Evolutionary conservation across 441 rosid genomes (phyloP), one percentile per base, ranked within the genome.

Genomic region (Euphorbia schlechtendalii): DNA sequence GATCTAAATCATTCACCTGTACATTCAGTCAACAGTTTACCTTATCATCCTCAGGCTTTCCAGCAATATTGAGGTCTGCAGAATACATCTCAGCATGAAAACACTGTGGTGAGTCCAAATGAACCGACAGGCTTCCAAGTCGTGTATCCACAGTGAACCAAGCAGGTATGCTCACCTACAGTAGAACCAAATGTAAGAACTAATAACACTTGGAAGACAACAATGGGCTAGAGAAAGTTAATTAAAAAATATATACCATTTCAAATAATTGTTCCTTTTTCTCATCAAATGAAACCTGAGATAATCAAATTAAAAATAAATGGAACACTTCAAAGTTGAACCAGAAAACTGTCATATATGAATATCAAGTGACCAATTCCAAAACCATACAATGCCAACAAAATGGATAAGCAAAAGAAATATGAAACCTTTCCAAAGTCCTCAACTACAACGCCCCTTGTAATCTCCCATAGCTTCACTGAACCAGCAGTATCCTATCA

Each of bases 31-130:
- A 36, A 62, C 5, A 24, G 57, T 49, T 68, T 69, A 96, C 99
- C 97, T 96, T 96, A 74, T 96, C 99, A 76, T 96, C 99, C 78
- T 96, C 99, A 62, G 98, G 92, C 73, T 92, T 83, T 78, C 96
- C 99, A 66, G 85, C 73, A 64, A 96, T 90, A 78, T 78, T 84
- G 58, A 96, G 96, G 78, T 96, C 99, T 58, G 85, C 89, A 40
- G 97, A 87, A 81, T 96, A 96, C 97, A 96, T 90, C 84, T 96
- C 99, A 0, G 98, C 99, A 17, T 96, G 81, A 80, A 96, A 96
- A 86, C 99, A 96, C 70, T 96, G 99, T 7, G 99, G 97, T 7
- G 97, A 87, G 68, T 96, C 99, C 83, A 96, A 82, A 83, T 96
- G 98, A 67, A 92, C 63, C 48, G 98, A 92, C 82, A 96, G 84